Percentiles rank a stretch among this genome's conserved stretches.
Evolutionary conservation across 352 stramenopile genomes (phyloP).

Genomic region (Nothophytophthora sp.): DNA sequence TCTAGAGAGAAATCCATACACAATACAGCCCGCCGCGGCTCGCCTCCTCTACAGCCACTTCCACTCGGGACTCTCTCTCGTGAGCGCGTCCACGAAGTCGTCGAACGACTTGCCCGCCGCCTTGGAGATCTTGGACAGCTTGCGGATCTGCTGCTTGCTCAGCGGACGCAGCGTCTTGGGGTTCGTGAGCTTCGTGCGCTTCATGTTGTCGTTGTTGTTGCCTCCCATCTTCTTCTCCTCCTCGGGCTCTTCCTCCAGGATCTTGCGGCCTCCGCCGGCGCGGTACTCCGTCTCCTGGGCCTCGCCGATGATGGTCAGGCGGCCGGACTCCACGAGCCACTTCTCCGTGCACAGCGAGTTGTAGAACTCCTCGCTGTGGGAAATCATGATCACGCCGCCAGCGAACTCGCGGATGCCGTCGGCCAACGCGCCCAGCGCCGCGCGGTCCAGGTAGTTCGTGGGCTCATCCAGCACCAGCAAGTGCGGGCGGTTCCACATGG

Average conservation of each 20-base stretch:
- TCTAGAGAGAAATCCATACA: too few relatives aligned
- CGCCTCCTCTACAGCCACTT: slow-evolving; percentile 84
- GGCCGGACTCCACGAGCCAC: slow-evolving; percentile 71
- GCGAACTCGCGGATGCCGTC: slow-evolving; percentile 73
- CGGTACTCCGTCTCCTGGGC: slow-evolving; percentile 76
- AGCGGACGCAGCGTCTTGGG: slow-evolving; percentile 71
- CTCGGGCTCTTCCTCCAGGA: slow-evolving; percentile 62
- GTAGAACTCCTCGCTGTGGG: slow-evolving; percentile 83
- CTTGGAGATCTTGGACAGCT: slow-evolving; percentile 65
- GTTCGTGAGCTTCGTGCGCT: slow-evolving; percentile 71
- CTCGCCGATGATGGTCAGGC: slow-evolving; percentile 67
- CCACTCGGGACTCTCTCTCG: slow-evolving; percentile 63
- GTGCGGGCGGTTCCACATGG: slow-evolving; percentile 86
- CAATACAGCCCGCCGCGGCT: slow-evolving; percentile 18
- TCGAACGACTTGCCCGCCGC: slow-evolving; percentile 59
- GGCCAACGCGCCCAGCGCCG: slow-evolving; percentile 56
- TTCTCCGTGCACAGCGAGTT: slow-evolving; percentile 80
- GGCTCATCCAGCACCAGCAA: slow-evolving; percentile 89
- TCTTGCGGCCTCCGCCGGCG: slow-evolving; percentile 56
- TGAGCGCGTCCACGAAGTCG: slow-evolving; percentile 59
- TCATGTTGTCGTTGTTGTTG: slow-evolving; percentile 53
- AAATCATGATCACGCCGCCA: slow-evolving; percentile 82
- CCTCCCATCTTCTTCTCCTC: slow-evolving; percentile 44
- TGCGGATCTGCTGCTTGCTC: slow-evolving; percentile 72
- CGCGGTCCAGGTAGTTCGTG: slow-evolving; percentile 87